phyloP scores from a whole-genome alignment of 1,284 basidiomycete species.

The Wallemia hederae region DNA sequence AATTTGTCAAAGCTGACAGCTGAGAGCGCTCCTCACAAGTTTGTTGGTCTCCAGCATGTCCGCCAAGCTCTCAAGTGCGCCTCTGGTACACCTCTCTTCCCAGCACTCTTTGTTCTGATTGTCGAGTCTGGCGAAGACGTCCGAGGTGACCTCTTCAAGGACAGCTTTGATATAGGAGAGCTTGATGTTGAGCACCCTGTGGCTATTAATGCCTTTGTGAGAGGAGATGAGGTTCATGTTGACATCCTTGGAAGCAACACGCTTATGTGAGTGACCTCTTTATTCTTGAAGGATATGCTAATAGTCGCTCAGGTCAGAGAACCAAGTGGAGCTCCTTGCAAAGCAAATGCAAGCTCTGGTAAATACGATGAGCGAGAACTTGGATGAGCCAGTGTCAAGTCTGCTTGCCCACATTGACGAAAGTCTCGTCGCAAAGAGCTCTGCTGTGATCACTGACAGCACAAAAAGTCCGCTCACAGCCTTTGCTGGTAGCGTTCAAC shows the following conservation, averaged over 20 bases:
- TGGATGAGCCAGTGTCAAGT: not conserved
- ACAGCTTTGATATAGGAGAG: slow-evolving; percentile 2
- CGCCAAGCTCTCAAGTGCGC: slow-evolving; percentile 10
- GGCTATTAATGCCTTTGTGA: not conserved
- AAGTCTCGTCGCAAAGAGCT: not conserved
- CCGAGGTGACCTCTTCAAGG: not conserved
- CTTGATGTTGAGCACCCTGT: not conserved
- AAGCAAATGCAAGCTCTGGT: not conserved
- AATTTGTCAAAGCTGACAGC: slow-evolving; percentile 8
- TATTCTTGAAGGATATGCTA: not conserved
- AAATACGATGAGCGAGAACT: not conserved
- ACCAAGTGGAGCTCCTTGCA: not conserved
- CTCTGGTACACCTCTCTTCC: slow-evolving; percentile 10
- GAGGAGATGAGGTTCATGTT: not conserved
- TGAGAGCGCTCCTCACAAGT: slow-evolving; percentile 7
- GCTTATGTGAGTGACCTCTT: not conserved
- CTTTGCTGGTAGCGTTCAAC: not conserved
- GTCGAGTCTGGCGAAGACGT: slow-evolving; percentile 5
- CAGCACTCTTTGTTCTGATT: slow-evolving; percentile 14
- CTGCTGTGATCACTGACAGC: too few species aligned
- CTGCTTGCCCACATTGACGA: not conserved
- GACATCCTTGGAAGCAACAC: not conserved
- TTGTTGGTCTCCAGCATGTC: slow-evolving; percentile 8
- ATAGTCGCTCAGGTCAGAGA: not conserved
- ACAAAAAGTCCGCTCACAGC: not conserved